These are phyloP conservation scores for Backusella mclennaniae DNA, from an alignment of 192 early-diverging fungal genomes.

Conservation along the genomic window DNA sequence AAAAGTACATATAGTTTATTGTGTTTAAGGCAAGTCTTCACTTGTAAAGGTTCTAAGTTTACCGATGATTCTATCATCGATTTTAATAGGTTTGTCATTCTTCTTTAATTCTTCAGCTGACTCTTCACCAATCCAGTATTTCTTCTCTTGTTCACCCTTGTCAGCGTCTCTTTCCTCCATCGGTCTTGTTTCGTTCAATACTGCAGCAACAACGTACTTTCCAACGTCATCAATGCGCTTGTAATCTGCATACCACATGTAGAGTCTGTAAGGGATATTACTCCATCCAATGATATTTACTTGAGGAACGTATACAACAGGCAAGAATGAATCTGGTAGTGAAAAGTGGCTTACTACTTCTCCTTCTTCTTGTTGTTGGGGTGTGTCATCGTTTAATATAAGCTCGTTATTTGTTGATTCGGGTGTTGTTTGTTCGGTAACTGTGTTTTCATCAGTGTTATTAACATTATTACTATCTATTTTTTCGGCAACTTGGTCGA, in stretches of 20 bases:
- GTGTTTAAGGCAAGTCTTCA: constrained; percentile 12
- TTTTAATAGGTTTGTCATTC: constrained; percentile 28
- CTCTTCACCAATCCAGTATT: constrained; percentile 35
- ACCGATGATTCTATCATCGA: constrained; percentile 23
- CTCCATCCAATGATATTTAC: constrained; percentile 45
- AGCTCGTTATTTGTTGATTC: neutral
- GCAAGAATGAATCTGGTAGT: constrained; percentile 29
- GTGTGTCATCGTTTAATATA: neutral
- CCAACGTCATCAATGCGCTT: constrained; percentile 40
- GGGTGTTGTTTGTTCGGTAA: neutral
- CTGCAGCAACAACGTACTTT: constrained; percentile 33
- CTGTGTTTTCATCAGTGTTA: neutral
- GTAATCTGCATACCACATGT: constrained; percentile 39
- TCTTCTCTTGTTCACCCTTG: constrained; percentile 31
- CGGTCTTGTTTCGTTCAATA: constrained; percentile 30
- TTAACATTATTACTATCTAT: neutral
- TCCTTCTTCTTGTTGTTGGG: constrained; percentile 6
- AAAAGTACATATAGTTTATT: neutral
- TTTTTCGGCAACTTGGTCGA: constrained; percentile 6
- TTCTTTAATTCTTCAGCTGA: constrained; percentile 17
- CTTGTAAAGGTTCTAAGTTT: constrained; percentile 28
- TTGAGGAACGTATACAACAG: constrained; percentile 41
- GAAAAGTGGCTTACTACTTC: constrained; percentile 26
- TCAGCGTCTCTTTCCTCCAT: constrained; percentile 25
- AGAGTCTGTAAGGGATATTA: constrained; percentile 42